These are phyloP conservation scores for Ogataea parapolymorpha DNA, from an alignment of 805 yeast species.

Conservation along the genomic window DNA sequence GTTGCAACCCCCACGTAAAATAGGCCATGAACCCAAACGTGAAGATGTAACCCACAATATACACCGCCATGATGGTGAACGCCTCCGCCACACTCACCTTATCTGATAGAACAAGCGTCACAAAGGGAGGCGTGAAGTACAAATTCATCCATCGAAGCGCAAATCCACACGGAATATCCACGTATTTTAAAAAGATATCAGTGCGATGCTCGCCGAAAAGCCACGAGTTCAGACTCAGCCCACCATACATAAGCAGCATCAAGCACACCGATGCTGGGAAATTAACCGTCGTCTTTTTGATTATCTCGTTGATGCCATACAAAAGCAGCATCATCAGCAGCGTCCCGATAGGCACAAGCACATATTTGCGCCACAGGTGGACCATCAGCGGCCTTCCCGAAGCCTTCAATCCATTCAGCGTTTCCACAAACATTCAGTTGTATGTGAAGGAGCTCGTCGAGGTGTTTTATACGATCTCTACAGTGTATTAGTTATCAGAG, in stretches of 20 bases:
- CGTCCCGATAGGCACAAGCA: slow-evolving; percentile 48
- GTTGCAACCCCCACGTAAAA: slow-evolving; percentile 42
- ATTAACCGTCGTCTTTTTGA: slow-evolving; percentile 43
- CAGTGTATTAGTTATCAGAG: not conserved
- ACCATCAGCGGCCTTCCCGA: slow-evolving; percentile 12
- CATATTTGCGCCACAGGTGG: slow-evolving; percentile 42
- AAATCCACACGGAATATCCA: slow-evolving; percentile 66
- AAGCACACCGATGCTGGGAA: slow-evolving; percentile 73
- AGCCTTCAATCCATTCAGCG: slow-evolving; percentile 1
- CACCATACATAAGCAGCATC: slow-evolving; percentile 56
- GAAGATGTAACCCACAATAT: slow-evolving; percentile 59
- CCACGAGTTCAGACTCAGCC: slow-evolving; percentile 39
- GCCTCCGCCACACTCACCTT: slow-evolving; percentile 66
- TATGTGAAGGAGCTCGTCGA: not conserved
- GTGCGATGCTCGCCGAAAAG: slow-evolving; percentile 36
- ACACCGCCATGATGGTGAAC: slow-evolving; percentile 69
- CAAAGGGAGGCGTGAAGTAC: slow-evolving; percentile 75
- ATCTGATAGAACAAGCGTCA: slow-evolving; percentile 65
- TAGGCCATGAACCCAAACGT: slow-evolving; percentile 50
- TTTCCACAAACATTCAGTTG: not conserved
- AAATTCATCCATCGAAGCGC: slow-evolving; percentile 74
- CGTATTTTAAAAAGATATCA: slow-evolving; percentile 24
- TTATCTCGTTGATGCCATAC: slow-evolving; percentile 51
- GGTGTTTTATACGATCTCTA: not conserved
- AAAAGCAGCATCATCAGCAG: slow-evolving; percentile 42